Percentiles rank a stretch among this genome's conserved stretches.
phyloP scores from a whole-genome alignment of 495 filamentous ascomycete genomes.

The Penicillium ochrochloron region DNA sequence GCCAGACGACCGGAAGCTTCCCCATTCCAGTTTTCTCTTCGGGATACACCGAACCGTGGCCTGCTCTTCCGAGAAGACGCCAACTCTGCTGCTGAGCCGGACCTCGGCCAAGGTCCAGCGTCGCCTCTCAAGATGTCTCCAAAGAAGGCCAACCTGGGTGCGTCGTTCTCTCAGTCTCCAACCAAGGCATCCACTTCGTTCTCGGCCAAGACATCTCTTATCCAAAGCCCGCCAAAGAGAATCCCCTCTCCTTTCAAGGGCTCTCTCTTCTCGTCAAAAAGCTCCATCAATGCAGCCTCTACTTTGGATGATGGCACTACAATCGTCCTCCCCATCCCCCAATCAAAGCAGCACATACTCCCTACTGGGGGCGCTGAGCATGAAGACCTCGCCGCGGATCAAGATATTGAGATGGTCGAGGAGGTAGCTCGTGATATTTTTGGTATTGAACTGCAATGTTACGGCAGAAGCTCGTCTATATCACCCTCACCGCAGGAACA shows the following conservation, averaged over 20 bases:
- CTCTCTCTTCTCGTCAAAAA: slow-evolving; percentile 28
- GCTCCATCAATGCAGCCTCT: neutral
- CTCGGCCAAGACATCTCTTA: slow-evolving; percentile 40
- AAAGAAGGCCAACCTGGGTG: slow-evolving; percentile 45
- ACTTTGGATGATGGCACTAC: neutral
- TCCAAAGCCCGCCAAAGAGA: slow-evolving; percentile 51
- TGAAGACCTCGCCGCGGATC: slow-evolving; percentile 7
- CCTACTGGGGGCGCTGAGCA: neutral
- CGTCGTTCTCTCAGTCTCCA: slow-evolving; percentile 39
- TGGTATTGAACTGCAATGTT: slow-evolving; percentile 29
- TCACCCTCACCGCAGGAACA: slow-evolving; percentile 15
- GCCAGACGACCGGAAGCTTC: slow-evolving; percentile 53
- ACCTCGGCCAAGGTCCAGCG: slow-evolving; percentile 34
- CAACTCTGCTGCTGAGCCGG: slow-evolving; percentile 26
- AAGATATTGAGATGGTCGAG: slow-evolving; percentile 31
- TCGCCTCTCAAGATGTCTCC: slow-evolving; percentile 53
- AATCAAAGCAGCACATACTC: neutral
- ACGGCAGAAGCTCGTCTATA: slow-evolving; percentile 12
- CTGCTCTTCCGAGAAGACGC: slow-evolving; percentile 28
- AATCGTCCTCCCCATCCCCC: neutral
- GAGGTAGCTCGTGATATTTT: slow-evolving; percentile 37
- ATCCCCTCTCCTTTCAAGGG: slow-evolving; percentile 46
- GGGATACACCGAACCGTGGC: slow-evolving; percentile 40
- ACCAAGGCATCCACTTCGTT: slow-evolving; percentile 38
- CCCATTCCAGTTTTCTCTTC: slow-evolving; percentile 52